These are phyloP conservation scores for Erythrophleum fordii DNA, from an alignment of 306 rosid genomes.

Conservation along the genomic window DNA sequence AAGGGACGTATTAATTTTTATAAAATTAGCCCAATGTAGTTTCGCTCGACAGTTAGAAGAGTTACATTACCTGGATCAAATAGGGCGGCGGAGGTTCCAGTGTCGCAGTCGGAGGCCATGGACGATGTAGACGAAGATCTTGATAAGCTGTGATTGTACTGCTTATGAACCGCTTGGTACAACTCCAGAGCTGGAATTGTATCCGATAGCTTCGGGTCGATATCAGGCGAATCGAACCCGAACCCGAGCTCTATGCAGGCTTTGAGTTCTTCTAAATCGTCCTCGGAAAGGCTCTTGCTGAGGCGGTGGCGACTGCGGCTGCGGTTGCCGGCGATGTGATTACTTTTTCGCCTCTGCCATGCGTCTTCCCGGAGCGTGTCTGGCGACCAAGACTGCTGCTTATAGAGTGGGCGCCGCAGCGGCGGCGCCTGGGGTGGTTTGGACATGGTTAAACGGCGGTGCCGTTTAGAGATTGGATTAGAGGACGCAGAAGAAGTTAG, in stretches of 20 bases:
- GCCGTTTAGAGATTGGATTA: neutral
- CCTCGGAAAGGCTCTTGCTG: conserved; percentile 63
- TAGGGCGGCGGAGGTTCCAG: conserved; percentile 39
- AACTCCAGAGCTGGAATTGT: conserved; percentile 69
- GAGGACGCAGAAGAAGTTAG: neutral
- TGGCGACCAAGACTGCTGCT: conserved; percentile 74
- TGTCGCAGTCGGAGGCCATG: conserved; percentile 44
- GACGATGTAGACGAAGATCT: conserved; percentile 53
- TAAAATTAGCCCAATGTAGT: too few relatives aligned
- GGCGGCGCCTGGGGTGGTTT: conserved; percentile 42
- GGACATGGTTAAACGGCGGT: conserved; percentile 38
- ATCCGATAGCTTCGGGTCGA: conserved; percentile 52
- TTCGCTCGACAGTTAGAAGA: too few relatives aligned
- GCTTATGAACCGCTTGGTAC: conserved; percentile 56
- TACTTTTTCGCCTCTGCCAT: conserved; percentile 62
- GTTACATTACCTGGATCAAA: conserved; percentile 52
- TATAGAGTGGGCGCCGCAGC: conserved; percentile 49
- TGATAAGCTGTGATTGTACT: conserved; percentile 44
- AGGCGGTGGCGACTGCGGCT: conserved; percentile 15
- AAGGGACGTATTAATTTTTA: too few relatives aligned
- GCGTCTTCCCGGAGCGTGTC: conserved; percentile 73
- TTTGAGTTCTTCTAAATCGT: conserved; percentile 70
- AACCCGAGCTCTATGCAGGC: conserved; percentile 82
- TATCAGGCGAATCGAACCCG: conserved; percentile 66
- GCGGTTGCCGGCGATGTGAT: neutral